Conservation (phyloP, 176 grass and related monocot species). For the Phoenix dactylifera region DNA sequence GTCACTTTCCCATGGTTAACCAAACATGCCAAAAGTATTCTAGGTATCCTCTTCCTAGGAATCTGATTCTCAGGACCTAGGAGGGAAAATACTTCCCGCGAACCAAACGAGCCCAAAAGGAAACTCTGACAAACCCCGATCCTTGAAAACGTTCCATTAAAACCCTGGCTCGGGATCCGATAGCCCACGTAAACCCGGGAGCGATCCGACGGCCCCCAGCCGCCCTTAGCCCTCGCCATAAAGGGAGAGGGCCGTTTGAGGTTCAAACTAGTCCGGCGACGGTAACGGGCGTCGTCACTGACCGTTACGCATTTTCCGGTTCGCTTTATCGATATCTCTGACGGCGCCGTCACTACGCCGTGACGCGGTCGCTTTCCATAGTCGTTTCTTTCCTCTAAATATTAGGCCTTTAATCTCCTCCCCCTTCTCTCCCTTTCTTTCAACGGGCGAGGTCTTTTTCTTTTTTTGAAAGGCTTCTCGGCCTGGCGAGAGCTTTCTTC, state of each 20-base stretch:
- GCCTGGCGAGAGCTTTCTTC: conserved; percentile 37
- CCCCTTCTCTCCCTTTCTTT: conserved; percentile 22
- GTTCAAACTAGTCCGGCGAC: conserved; percentile 43
- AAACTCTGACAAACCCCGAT: too few relatives aligned
- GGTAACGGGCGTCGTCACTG: conserved; percentile 32
- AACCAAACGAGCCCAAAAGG: too few relatives aligned
- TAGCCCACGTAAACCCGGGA: too few relatives aligned
- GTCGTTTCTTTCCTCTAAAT: conserved; percentile 26
- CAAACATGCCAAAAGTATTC: too few relatives aligned
- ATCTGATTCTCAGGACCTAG: too few relatives aligned
- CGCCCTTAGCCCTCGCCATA: not conserved
- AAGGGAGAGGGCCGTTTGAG: conserved; percentile 34
- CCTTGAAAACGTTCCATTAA: too few relatives aligned
- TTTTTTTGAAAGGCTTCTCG: conserved; percentile 51
- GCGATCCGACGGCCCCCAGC: conserved; percentile 2
- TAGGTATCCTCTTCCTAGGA: too few relatives aligned
- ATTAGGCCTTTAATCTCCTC: not conserved
- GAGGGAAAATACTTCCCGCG: too few relatives aligned
- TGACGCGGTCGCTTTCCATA: conserved; percentile 14
- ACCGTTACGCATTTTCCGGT: conserved; percentile 1
- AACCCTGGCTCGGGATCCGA: too few relatives aligned
- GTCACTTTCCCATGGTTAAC: too few relatives aligned
- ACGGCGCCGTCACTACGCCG: too few relatives aligned
- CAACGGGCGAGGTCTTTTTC: conserved; percentile 73
- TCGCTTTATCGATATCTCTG: too few relatives aligned